Base-by-base conservation (phyloP, 768 basidiomycete genomes). In the Rossbeevera mucosa region DNA sequence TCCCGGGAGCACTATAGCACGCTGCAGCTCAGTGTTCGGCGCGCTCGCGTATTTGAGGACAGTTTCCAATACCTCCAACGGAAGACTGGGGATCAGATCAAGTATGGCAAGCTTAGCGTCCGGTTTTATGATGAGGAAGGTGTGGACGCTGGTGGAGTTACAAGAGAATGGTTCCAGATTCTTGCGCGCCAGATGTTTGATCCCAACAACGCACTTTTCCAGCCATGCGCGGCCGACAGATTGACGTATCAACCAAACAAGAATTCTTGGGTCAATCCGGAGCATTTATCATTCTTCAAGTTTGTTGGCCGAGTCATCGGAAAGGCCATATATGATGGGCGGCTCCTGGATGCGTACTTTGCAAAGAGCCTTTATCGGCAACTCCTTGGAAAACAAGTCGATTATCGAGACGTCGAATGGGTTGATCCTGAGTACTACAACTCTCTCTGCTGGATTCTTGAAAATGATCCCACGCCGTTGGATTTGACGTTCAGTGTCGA, bases 351-450 rank as follows among this genome's bases (percentile, higher is more conserved):
- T 66, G 96, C 96, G 18, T 95, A 99, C 77, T 99, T 99, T 68
- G 93, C 93, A 16, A 85, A 94, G 59, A 95, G 95, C 60, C 72
- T 98, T 69, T 98, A 99, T 75, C 82, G 95, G 54, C 96, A 98
- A 67, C 77, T 99, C 24, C 78, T 99, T 25, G 91, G 89, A 41
- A 93, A 94, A 65, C 92, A 83, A 7, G 94, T 98, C 52, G 94
- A 98, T 68, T 92, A 97, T 70, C 80, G 84, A 56, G 95, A 98
- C 66, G 89, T 98, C 20, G 94, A 98, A 71, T 95, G 91, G 85
- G 89, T 97, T 38, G 94, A 98, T 71, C 94, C 94, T 0, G 93
- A 95, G 70, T 98, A 98, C 69, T 97, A 97, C 76, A 97, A 95
- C 59, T 95, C 93, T 0, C 76, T 99, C 11, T 90, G 90, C 64